phyloP scores from a whole-genome alignment of 139 green algal species.

The Coelastrella sp. region DNA sequence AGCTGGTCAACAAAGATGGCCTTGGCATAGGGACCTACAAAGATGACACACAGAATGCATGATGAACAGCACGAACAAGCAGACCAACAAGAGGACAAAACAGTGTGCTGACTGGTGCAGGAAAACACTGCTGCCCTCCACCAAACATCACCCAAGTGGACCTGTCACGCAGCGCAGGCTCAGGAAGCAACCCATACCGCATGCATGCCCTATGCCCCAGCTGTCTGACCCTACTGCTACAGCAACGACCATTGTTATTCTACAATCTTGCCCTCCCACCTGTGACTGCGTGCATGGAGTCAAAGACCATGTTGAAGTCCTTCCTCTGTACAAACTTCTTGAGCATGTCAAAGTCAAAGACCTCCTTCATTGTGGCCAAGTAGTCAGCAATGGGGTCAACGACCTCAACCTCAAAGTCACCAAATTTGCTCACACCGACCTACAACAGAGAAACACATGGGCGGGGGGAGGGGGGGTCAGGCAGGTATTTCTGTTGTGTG shows the following conservation, averaged over 20 bases:
- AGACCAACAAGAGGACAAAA: too few relatives aligned
- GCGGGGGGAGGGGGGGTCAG: too few relatives aligned
- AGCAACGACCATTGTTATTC: not conserved
- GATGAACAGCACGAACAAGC: not conserved
- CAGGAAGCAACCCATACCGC: too few relatives aligned
- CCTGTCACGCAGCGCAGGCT: too few relatives aligned
- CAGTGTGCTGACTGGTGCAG: too few relatives aligned
- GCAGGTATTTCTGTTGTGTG: not conserved
- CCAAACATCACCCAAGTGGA: too few relatives aligned
- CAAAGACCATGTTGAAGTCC: conserved; percentile 96
- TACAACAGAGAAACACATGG: conserved; percentile 17
- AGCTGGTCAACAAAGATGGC: conserved; percentile 94
- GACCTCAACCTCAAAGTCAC: conserved; percentile 97
- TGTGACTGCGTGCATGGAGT: conserved; percentile 97
- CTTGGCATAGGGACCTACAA: conserved; percentile 91
- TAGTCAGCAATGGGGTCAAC: conserved; percentile 96
- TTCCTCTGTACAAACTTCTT: conserved; percentile 85
- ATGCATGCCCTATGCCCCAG: too few relatives aligned
- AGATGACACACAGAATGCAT: not conserved
- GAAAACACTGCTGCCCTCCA: too few relatives aligned
- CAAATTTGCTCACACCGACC: conserved; percentile 79
- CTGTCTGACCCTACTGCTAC: too few relatives aligned
- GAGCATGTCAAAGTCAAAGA: conserved; percentile 97
- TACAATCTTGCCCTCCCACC: not conserved
- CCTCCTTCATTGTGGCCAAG: conserved; percentile 86